Base-by-base conservation (phyloP, 441 rosid species). In the Viola pubescens region DNA sequence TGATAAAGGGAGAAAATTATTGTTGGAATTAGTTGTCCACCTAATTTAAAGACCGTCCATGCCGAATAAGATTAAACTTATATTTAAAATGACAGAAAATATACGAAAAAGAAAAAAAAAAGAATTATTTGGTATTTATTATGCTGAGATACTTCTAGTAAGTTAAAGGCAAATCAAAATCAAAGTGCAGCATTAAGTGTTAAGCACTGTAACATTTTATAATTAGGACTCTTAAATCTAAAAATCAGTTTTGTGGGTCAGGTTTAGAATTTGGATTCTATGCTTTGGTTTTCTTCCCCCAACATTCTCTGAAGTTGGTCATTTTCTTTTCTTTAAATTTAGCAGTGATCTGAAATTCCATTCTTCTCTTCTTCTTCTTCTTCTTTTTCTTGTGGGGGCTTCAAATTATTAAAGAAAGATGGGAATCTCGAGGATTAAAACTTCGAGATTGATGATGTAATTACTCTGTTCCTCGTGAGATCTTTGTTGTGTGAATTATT, bases 401-500 rank as follows among this genome's bases (percentile, higher is more conserved):
- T 26, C 34, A 26, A 26, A 68, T 59, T 16, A 69, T 60, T 46
- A 56, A 47, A 48, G 41, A 62, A 59, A 69, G 55, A 63, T 64
- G 73, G 66, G 82, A 68, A 79, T 78, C 83, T 75, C 82, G 76
- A 83, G 79, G 71, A 38, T 10, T 54, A 54, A 62, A 26, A 71
- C 58, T 47, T 51, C 1, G 82, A 75, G 79, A 77, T 75, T 66
- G 56, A 66, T 56, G 83, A 69, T 44, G 70, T 14, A 59, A 60
- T 54, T 38, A 72, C 9, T 37, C 52, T n/a, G 58, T 56, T 63
- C 67, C 75, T 61, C 41, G 52, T 73, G 65, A 79, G 48, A 73
- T 67, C 70, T 73, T 14, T 72, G 63, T 52, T 70, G 58, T 54
- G 57, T 64, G 67, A 75, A 73, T 75, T 65, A 66, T 77, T 73